These are phyloP conservation scores for Capronia americana DNA, from an alignment of 2,329 filamentous ascomycete genomes.

Conservation along the genomic window DNA sequence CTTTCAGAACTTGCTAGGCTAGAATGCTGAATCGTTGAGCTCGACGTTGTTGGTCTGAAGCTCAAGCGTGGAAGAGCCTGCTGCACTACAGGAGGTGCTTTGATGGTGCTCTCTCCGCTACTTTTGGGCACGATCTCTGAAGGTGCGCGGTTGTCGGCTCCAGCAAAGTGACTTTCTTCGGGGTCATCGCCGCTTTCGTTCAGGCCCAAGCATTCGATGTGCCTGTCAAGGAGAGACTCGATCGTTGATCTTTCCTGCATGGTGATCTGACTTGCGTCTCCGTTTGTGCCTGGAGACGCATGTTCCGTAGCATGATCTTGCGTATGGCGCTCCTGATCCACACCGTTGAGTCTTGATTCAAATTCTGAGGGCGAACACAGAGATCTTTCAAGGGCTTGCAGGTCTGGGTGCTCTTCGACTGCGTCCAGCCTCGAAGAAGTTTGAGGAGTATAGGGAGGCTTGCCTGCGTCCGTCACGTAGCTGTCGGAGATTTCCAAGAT, in stretches of 20 bases:
- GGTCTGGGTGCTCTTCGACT: constrained; percentile 30
- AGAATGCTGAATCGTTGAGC: constrained; percentile 31
- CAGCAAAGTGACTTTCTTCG: background rate
- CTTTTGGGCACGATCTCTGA: constrained; percentile 4
- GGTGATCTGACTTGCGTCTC: constrained; percentile 24
- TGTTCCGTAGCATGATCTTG: background rate
- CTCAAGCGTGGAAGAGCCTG: constrained; percentile 7
- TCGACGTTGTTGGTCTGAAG: constrained; percentile 30
- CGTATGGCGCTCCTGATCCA: background rate
- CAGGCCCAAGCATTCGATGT: constrained; percentile 40
- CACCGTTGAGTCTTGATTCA: constrained; percentile 4
- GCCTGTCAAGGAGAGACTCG: constrained; percentile 40
- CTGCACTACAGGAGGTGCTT: constrained; percentile 10
- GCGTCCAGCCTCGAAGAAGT: constrained; percentile 29
- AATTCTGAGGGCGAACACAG: background rate
- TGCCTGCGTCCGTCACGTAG: constrained; percentile 20
- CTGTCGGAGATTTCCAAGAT: constrained; percentile 42
- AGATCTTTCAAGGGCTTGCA: constrained; percentile 13
- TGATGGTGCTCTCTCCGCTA: constrained; percentile 24
- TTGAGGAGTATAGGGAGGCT: constrained; percentile 17
- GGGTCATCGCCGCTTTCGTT: constrained; percentile 14
- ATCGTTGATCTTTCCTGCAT: constrained; percentile 40
- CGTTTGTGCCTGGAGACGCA: constrained; percentile 10
- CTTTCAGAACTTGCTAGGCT: constrained; percentile 36
- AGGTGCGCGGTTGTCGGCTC: background rate